A percentile compares a stretch with the other conserved stretches of the same genome.
Conservation (phyloP, 352 stramenopile species). For the Phytophthora brassicae region DNA sequence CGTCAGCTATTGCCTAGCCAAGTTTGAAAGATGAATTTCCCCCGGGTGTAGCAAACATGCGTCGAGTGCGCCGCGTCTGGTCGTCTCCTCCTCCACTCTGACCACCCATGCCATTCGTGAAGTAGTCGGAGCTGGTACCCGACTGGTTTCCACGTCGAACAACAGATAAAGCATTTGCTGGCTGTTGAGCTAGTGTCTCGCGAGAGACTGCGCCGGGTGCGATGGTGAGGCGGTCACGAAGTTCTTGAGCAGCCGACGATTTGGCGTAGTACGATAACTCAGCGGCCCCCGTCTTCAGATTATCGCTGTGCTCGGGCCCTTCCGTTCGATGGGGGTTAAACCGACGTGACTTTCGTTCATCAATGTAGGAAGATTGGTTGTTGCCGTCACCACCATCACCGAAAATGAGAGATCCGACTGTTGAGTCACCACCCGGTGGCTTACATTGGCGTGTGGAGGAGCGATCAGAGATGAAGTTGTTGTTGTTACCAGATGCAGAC, state of each 20-base stretch:
- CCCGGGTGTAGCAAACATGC: constrained; percentile 47
- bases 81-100: constrained; percentile 27
- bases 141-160: constrained; percentile 20
- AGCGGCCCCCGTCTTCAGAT: constrained; percentile 27
- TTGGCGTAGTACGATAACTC: constrained; percentile 53
- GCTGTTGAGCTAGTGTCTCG: constrained; percentile 39
- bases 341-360: constrained; percentile 56
- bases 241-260: constrained; percentile 33
- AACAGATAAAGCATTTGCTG: constrained; percentile 10
- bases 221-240: constrained; percentile 42
- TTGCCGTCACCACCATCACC: constrained; percentile 30
- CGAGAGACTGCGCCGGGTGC: constrained; percentile 41
- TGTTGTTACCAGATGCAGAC: constrained; percentile 37
- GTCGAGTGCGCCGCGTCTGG: constrained; percentile 40
- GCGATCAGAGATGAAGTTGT: constrained; percentile 50
- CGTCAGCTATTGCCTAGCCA: constrained; percentile 34
- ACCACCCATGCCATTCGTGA: constrained; percentile 36
- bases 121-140: constrained; percentile 39
- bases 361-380: constrained; percentile 44
- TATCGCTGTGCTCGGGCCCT: constrained; percentile 33
- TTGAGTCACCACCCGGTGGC: constrained; percentile 48
- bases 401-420: constrained; percentile 54
- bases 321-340: constrained; percentile 25
- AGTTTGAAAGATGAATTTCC: constrained; percentile 53
- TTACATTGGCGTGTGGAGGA: constrained; percentile 45